phyloP scores from a whole-genome alignment of 352 stramenopile genomes.

The Aphanomyces invadans region DNA sequence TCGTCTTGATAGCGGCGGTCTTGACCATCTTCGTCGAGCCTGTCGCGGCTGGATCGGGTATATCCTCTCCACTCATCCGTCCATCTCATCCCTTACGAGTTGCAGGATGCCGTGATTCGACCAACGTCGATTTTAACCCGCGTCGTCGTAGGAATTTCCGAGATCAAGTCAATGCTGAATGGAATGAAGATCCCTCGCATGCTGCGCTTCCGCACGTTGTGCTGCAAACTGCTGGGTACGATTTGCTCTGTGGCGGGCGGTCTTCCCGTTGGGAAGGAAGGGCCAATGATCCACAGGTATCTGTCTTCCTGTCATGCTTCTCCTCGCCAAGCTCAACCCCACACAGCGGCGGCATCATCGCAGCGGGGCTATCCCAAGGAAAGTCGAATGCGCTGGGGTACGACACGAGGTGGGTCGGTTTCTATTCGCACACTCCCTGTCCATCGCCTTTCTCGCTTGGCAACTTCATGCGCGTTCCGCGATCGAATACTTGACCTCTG shows the following conservation, averaged over 20 bases:
- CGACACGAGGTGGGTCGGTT: constrained; percentile 43
- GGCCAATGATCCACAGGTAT: constrained; percentile 87
- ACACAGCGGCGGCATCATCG: constrained; percentile 69
- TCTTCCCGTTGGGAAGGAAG: constrained; percentile 87
- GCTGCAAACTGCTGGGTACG: constrained; percentile 85
- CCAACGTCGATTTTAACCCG: too few relatives aligned
- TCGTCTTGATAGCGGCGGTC: constrained; percentile 65
- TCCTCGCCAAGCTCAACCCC: too few relatives aligned
- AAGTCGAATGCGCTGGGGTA: constrained; percentile 68
- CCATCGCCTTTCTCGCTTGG: too few relatives aligned
- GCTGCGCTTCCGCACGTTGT: constrained; percentile 64
- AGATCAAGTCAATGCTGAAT: constrained; percentile 91
- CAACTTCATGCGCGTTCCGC: too few relatives aligned
- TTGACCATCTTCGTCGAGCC: constrained; percentile 67
- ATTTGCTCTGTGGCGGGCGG: constrained; percentile 78
- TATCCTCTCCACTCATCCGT: constrained; percentile 11
- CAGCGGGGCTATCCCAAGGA: constrained; percentile 62
- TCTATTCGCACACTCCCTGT: too few relatives aligned
- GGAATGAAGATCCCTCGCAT: constrained; percentile 81
- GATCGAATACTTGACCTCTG: background rate
- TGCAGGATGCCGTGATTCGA: too few relatives aligned
- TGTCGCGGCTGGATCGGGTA: constrained; percentile 68
- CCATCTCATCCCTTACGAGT: too few relatives aligned
- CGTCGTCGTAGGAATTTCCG: constrained; percentile 65
- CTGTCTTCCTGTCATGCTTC: too few relatives aligned